Base-by-base conservation (phyloP, 2,329 filamentous ascomycete genomes). In the Calonectria henricotiae region DNA sequence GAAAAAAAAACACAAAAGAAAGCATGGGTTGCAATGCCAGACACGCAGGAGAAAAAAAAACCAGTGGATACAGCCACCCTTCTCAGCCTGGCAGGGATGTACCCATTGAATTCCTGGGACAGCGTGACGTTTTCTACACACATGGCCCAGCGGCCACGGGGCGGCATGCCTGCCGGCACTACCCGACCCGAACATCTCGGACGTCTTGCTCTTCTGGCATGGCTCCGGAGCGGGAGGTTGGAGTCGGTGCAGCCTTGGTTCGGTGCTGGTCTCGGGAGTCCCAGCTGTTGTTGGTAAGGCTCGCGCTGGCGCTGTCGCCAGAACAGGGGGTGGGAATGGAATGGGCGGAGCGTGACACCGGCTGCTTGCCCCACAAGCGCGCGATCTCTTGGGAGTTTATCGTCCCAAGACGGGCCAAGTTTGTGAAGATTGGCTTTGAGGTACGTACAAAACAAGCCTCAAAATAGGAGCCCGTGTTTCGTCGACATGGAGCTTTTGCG, bases 11-110 rank as follows among this genome's bases (percentile, higher is more conserved):
- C 39, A 58, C 9, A 20, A 35, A 58, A 6, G 12, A 17, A 58
- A 27, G 13, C 32, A 37, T 58, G 51, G 51, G 51, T 58, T 58
- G 12, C 32, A 39, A 32, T 39, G 13, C 51, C 35, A 58, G 32
- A 27, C 35, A 39, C 30, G 35, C 35, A 37, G 35, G 35, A 3
- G 23, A 20, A 35, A 20, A 58, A 35, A 32, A 27, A 32, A 55
- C 20, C 13, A 58, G 51, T 58, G 51, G 51, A 15, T 23, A 39
- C 51, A 27, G 41, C 49, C 66, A 63, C 27, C 35, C 49, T 47
- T 65, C 69, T 77, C 75, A 76, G 75, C 75, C 75, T 74, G 75
- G 70, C 75, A 77, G 69, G 75, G 75, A 67, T 69, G 61, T 43
- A 27, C 55, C 20, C 20, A 41, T 35, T 41, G 43, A 49, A 49